A percentile compares a stretch with the other conserved stretches of the same genome.
Evolutionary conservation across 2,329 filamentous ascomycete genomes (phyloP).

Genomic region (Dryadomyces sulphureus): DNA sequence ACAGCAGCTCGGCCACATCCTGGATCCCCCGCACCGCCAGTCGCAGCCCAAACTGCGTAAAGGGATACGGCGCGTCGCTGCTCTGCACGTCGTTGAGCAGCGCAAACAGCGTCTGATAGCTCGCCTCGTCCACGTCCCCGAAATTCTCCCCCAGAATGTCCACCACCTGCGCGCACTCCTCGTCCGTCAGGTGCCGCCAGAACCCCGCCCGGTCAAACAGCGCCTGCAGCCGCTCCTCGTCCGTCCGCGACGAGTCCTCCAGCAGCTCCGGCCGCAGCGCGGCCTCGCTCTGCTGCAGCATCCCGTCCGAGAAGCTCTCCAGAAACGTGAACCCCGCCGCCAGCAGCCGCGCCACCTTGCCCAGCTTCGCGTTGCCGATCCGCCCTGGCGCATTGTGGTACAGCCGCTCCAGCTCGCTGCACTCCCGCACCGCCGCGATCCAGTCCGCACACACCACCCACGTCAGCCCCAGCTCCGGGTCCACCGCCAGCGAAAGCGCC

Average conservation of each 20-base stretch:
- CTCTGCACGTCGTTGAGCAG: slow-evolving; percentile 29
- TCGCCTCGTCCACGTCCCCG: slow-evolving; percentile 38
- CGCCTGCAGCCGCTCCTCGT: slow-evolving; percentile 58
- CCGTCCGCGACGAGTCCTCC: slow-evolving; percentile 53
- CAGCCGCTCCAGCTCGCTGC: slow-evolving; percentile 62
- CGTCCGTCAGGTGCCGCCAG: slow-evolving; percentile 64
- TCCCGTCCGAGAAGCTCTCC: slow-evolving; percentile 53
- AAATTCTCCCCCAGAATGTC: slow-evolving; percentile 52
- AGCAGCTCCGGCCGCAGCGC: slow-evolving; percentile 61
- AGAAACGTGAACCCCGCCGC: slow-evolving; percentile 56
- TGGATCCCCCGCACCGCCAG: slow-evolving; percentile 63
- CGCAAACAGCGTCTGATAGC: slow-evolving; percentile 38
- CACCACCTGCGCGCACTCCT: slow-evolving; percentile 59
- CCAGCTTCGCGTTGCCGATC: background rate
- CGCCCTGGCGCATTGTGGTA: slow-evolving; percentile 47
- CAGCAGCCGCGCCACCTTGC: slow-evolving; percentile 45
- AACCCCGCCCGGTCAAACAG: slow-evolving; percentile 72
- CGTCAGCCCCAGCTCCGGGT: slow-evolving; percentile 53
- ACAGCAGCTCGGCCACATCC: slow-evolving; percentile 60
- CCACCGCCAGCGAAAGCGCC: slow-evolving; percentile 62
- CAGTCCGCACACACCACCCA: slow-evolving; percentile 80
- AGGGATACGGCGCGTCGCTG: slow-evolving; percentile 32
- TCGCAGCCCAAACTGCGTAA: slow-evolving; percentile 65
- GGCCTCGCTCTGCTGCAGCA: slow-evolving; percentile 51
- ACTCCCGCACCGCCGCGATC: slow-evolving; percentile 64